Conservation (phyloP, 805 yeast species). For the Pichia pseudocactophila region DNA sequence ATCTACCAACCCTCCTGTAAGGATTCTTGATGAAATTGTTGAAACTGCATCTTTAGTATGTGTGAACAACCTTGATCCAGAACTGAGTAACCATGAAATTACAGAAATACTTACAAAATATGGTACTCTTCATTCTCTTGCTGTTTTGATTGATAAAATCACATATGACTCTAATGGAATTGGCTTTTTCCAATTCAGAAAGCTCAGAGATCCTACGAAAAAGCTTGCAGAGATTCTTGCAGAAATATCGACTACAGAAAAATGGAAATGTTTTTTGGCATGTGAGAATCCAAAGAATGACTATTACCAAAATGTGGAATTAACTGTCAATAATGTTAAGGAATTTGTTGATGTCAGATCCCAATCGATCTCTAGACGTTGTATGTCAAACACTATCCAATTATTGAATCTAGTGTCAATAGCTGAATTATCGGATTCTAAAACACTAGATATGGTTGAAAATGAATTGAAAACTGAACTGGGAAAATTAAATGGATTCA, state of each 20-base stretch:
- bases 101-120: constrained; percentile 33
- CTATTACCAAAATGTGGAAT: constrained; percentile 17
- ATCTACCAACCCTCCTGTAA: not conserved
- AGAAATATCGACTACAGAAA: constrained; percentile 28
- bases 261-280: constrained; percentile 29
- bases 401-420: constrained; percentile 58
- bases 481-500: constrained; percentile 41
- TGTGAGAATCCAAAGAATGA: constrained; percentile 27
- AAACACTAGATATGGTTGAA: not conserved
- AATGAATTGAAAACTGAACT: not conserved
- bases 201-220: constrained; percentile 8
- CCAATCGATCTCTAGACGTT: constrained; percentile 14
- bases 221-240: constrained; percentile 21
- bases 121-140: constrained; percentile 33
- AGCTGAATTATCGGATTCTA: constrained; percentile 44
- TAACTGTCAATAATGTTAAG: constrained; percentile 17
- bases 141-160: constrained; percentile 37
- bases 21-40: constrained; percentile 31
- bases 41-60: constrained; percentile 19
- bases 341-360: constrained; percentile 10
- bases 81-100: constrained; percentile 35
- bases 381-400: constrained; percentile 43
- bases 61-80: constrained; percentile 36
- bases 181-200: constrained; percentile 42
- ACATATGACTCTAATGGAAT: constrained; percentile 47